Evolutionary conservation across 2,329 filamentous ascomycete genomes (phyloP).

Genomic region (Colletotrichum sp.): DNA sequence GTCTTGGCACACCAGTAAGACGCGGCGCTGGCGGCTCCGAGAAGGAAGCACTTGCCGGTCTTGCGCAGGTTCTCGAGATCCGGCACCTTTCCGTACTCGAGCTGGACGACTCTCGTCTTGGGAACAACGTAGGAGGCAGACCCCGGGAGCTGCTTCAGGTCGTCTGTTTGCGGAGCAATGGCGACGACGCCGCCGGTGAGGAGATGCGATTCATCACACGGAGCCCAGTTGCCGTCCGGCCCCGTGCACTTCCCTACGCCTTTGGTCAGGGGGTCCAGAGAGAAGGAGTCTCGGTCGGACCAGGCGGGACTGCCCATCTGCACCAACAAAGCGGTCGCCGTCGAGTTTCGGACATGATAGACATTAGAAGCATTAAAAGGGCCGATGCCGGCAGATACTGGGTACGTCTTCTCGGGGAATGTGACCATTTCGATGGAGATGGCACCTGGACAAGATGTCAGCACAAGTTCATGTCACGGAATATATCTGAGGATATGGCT

Average conservation of each 20-base stretch:
- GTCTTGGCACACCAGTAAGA: conserved; percentile 14
- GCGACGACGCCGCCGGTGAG: conserved; percentile 1
- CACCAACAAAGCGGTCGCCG: not conserved
- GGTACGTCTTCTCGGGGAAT: conserved; percentile 12
- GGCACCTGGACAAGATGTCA: not conserved
- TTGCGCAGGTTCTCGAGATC: not conserved
- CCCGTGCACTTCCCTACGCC: not conserved
- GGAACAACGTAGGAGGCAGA: conserved; percentile 3
- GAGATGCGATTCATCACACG: conserved; percentile 11
- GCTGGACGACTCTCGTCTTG: not conserved
- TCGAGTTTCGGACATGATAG: not conserved
- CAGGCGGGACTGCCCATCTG: conserved; percentile 17
- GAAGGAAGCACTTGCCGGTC: not conserved
- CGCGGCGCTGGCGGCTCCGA: not conserved
- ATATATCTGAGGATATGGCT: not conserved
- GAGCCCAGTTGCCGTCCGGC: not conserved
- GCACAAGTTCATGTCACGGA: fast-evolving
- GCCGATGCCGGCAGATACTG: conserved; percentile 4
- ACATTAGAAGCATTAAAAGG: conserved; percentile 13
- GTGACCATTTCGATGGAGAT: conserved; percentile 13
- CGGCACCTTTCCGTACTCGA: conserved; percentile 4
- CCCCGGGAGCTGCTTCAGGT: not conserved
- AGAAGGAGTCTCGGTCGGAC: conserved; percentile 14
- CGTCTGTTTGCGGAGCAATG: conserved; percentile 4
- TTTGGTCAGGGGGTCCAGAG: not conserved